A percentile compares a stretch with the other conserved stretches of the same genome.
Evolutionary conservation across 2,329 filamentous ascomycete species (phyloP).

Genomic region (Penicillium vulpinum): DNA sequence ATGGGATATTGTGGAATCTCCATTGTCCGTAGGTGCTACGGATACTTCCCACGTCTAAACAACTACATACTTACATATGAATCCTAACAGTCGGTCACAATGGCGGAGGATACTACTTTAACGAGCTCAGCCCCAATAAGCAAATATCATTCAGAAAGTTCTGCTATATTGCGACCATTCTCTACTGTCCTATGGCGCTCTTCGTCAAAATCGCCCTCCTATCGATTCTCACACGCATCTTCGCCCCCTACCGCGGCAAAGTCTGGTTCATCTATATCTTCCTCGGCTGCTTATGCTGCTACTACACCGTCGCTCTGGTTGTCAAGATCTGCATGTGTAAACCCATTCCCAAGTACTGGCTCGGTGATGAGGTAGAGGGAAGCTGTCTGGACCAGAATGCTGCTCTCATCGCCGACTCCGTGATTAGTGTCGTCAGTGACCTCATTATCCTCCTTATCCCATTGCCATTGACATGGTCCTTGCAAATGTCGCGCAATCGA

Average conservation of each 20-base stretch:
- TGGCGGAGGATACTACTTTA: slow-evolving; percentile 39
- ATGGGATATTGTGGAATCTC: slow-evolving; percentile 37
- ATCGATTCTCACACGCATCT: slow-evolving; percentile 41
- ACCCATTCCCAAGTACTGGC: slow-evolving; percentile 41
- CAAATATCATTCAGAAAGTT: slow-evolving; percentile 32
- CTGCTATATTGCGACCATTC: slow-evolving; percentile 40
- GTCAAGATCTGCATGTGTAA: slow-evolving; percentile 42
- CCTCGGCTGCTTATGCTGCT: slow-evolving; percentile 34
- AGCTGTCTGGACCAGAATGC: slow-evolving; percentile 40
- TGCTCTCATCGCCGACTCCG: slow-evolving; percentile 41
- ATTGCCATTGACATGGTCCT: slow-evolving; percentile 40
- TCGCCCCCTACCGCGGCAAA: slow-evolving; percentile 36
- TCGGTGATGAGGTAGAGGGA: slow-evolving; percentile 19
- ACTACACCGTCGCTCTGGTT: slow-evolving; percentile 39
- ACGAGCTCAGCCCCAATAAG: slow-evolving; percentile 24
- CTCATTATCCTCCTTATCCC: slow-evolving; percentile 39
- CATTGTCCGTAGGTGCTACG: slow-evolving; percentile 27
- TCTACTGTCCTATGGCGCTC: slow-evolving; percentile 45
- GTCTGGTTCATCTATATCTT: slow-evolving; percentile 39
- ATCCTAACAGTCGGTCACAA: slow-evolving; percentile 29
- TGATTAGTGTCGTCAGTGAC: slow-evolving; percentile 42
- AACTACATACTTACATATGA: not conserved
- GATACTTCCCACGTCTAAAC: not conserved
- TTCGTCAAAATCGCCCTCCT: slow-evolving; percentile 41
- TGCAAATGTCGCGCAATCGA: slow-evolving; percentile 39